Evolutionary conservation across 139 green algal genomes (phyloP), one percentile per base, ranked within the genome.

Genomic region (Chlamydomonas schloesseri): DNA sequence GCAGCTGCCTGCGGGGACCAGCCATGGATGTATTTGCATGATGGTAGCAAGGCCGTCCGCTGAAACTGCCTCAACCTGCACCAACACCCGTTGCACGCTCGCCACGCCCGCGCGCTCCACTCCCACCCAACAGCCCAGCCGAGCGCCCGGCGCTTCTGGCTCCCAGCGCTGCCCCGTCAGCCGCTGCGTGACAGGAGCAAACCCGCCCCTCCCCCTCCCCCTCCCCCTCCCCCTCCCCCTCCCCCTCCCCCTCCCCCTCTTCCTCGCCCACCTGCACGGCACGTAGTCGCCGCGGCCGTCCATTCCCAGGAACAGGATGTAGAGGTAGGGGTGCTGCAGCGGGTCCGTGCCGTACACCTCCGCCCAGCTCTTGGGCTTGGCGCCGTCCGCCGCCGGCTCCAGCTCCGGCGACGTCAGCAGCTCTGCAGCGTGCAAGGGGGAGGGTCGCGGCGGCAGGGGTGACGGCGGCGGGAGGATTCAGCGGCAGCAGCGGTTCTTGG

Each of bases 231-330:
- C n/a, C 29, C 15, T 37, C 17, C 64, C 6, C 17, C 64, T 6
- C 29, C 64, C 8, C 26, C n/a, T 2, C 50, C 33, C 31, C 31
- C 17, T 24, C 3, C 15, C 10, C 2, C 15, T 5, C 33, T 3
- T 29, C 31, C 3, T 3, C 31, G 11, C 76, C 64, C n/a, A 90
- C 75, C 87, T 87, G 67, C 84, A 93, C 23, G 95, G 95, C 55
- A 98, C 72, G 87, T 96, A 90, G 92, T 98, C 95, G 17, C 96
- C 96, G 8, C 89, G 77, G 13, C 88, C 94, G 75, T 98, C 96
- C 33, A 90, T 72, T 0, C 96, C 96, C 37, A 97, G 87, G 84
- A 98, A 98, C 79, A 98, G 89, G 23, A 95, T 88, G 83, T 95
- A 94, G 23, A 86, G 81, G 87, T 94, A 98, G 0, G 94, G 94